phyloP scores from a whole-genome alignment of 2,329 filamentous ascomycete genomes.

The Alternaria sp. region DNA sequence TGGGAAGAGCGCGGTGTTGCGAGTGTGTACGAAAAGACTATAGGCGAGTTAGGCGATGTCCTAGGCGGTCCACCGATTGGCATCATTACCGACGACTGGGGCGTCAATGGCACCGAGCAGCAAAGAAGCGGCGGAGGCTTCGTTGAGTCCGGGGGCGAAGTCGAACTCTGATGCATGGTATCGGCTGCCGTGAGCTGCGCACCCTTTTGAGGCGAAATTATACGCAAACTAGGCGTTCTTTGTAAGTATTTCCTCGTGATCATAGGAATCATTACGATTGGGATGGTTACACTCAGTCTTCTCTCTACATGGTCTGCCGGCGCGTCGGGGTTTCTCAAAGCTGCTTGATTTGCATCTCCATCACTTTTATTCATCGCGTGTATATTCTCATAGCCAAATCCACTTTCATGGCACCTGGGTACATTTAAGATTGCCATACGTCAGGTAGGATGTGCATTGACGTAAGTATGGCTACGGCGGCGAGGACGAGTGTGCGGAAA shows the following conservation, averaged over 20 bases:
- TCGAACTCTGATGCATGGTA: slow-evolving; percentile 11
- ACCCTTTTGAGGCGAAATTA: neutral
- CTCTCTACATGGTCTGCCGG: neutral
- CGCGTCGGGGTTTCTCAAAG: neutral
- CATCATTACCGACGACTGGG: slow-evolving; percentile 53
- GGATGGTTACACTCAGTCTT: neutral
- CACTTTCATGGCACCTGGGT: neutral
- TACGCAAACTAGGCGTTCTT: neutral
- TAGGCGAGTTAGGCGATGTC: slow-evolving; percentile 74
- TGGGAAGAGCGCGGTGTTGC: slow-evolving; percentile 52
- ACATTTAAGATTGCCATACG: neutral
- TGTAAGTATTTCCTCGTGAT: neutral
- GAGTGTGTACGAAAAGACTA: slow-evolving; percentile 78
- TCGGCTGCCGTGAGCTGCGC: neutral
- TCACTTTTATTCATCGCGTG: neutral
- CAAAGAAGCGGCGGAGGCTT: slow-evolving; percentile 18
- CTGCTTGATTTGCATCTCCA: neutral
- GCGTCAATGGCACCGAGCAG: slow-evolving; percentile 11
- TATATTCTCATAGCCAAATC: neutral
- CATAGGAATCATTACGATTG: neutral
- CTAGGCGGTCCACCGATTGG: slow-evolving; percentile 61
- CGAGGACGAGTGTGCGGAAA: neutral
- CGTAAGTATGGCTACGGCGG: too few species aligned
- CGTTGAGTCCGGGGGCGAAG: slow-evolving; percentile 17
- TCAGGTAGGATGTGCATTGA: neutral